Conservation (phyloP, 257 asterid genomes). For the Galeopsis tetrahit region DNA sequence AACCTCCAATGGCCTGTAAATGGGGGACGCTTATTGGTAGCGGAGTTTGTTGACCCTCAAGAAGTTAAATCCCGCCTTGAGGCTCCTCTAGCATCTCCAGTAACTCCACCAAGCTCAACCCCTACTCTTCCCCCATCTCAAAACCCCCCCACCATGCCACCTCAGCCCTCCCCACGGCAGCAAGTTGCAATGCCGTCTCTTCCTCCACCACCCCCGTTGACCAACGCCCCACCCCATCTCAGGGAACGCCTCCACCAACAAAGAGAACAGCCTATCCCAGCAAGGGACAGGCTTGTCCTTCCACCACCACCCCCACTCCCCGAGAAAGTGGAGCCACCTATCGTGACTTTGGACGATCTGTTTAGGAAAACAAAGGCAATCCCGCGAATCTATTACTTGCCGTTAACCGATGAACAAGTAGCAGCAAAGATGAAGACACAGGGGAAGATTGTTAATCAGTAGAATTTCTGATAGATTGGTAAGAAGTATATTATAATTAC, state of each 20-base stretch:
- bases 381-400: conserved; percentile 85
- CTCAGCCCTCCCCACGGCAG: conserved; percentile 67
- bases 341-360: conserved; percentile 83
- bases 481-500: conserved; percentile 66
- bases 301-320: conserved; percentile 85
- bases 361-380: conserved; percentile 77
- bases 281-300: conserved; percentile 60
- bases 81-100: conserved; percentile 63
- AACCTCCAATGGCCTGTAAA: conserved; percentile 90
- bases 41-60: conserved; percentile 79
- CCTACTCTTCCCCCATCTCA: conserved; percentile 34
- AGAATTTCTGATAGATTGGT: conserved; percentile 65
- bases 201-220: conserved; percentile 56
- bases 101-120: conserved; percentile 43
- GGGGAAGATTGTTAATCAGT: conserved; percentile 70
- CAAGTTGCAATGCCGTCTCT: conserved; percentile 55
- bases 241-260: conserved; percentile 49
- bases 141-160: conserved; percentile 37
- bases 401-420: conserved; percentile 80
- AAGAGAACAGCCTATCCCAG: conserved; percentile 55
- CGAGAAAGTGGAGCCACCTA: conserved; percentile 79
- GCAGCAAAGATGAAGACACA: conserved; percentile 61
- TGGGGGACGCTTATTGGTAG: conserved; percentile 75
- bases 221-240: conserved; percentile 43
- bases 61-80: conserved; percentile 69